A percentile compares a stretch with the other conserved stretches of the same genome.
These are phyloP conservation scores for Euptelea pleiosperma DNA, from an alignment of 164 flowering plant genomes.

Conservation along the genomic window DNA sequence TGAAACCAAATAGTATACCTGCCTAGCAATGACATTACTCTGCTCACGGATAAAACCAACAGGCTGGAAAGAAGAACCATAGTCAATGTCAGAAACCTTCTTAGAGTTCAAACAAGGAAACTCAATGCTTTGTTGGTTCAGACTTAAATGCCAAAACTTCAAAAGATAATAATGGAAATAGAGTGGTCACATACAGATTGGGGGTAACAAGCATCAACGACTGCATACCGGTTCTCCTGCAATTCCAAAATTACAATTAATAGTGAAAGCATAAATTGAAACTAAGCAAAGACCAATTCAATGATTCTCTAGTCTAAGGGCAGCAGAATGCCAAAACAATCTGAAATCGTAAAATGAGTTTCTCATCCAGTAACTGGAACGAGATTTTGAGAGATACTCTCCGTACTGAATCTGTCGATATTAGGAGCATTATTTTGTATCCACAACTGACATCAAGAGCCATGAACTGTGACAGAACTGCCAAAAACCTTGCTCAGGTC, in stretches of 20 bases:
- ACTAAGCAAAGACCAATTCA: background rate
- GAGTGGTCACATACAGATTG: conserved; percentile 49
- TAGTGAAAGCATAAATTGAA: background rate
- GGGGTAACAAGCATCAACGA: conserved; percentile 83
- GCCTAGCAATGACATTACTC: conserved; percentile 74
- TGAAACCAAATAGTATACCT: conserved; percentile 39
- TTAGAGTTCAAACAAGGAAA: background rate
- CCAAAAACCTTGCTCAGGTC: too few species aligned
- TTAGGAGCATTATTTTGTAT: too few species aligned
- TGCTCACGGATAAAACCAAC: conserved; percentile 92
- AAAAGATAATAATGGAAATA: conserved; percentile 1
- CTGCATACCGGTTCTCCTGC: conserved; percentile 87
- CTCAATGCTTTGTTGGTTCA: background rate
- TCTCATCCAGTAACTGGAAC: too few species aligned
- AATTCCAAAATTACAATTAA: conserved; percentile 20
- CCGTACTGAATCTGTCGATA: too few species aligned
- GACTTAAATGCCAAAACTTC: background rate
- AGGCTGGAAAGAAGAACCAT: conserved; percentile 53
- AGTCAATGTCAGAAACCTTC: conserved; percentile 4
- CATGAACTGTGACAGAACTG: too few species aligned
- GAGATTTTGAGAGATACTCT: too few species aligned
- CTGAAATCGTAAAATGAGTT: background rate
- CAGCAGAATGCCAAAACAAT: background rate
- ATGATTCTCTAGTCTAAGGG: background rate
- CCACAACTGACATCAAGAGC: too few species aligned